Evolutionary conservation across 2,329 filamentous ascomycete genomes (phyloP), one percentile per base, ranked within the genome.

Genomic region (Rugonectria rugulosa): DNA sequence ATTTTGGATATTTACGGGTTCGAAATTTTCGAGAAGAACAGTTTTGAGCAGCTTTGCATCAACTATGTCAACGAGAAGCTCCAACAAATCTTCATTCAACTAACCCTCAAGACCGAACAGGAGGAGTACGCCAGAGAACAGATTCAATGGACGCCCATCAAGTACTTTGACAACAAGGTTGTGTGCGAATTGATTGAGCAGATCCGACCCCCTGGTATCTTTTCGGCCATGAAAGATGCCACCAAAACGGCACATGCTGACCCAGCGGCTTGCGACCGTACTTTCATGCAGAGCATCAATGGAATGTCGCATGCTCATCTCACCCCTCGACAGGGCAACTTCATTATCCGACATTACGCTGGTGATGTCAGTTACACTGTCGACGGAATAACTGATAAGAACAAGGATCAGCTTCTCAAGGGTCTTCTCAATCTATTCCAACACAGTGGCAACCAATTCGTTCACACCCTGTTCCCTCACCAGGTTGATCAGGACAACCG

Each of bases 61-160:
- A 99, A 99, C 79, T 99, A 98, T 70, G 96, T 98, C 70, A 99
- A 99, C 75, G 95, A 99, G 77, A 99, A 99, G 76, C 80, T 99
- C 54, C 95, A 99, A 76, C 95, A 99, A 71, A 98, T 99, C 68
- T 99, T 99, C 72, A 99, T 99, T 65, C 95, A 99, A 75, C 81
- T 99, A 66, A 99, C 95, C 0, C 77, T 99, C 60, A 97, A 97
- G 79, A 89, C 95, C 0, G 95, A 99, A 73, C 95, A 99, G 77
- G 95, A 99, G 66, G 95, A 99, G 73, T 99, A 99, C 70, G 92
- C 90, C 14, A 83, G 91, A 43, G 95, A 99, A 75, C 88, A 98
- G 79, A 99, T 99, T 71, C 88, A 96, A 71, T 99, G 95, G 95
- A 97, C 93, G 0, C 95, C 95, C 3, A 99, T 99, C 81, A 96